Conservation (phyloP, 768 basidiomycete genomes). For the Podaxis sp. region DNA sequence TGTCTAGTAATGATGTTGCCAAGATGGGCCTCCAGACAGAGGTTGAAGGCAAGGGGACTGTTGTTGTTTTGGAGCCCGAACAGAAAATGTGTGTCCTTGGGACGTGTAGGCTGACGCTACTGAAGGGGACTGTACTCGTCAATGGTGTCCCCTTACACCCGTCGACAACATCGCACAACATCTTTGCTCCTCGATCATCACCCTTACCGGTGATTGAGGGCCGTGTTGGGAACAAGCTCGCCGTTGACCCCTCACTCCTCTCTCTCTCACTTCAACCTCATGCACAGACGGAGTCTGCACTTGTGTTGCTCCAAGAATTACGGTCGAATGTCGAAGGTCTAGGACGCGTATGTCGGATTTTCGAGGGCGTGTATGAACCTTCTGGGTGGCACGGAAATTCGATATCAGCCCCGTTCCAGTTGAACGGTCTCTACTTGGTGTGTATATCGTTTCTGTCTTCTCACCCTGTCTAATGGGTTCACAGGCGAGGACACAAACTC, state of each 20-base stretch:
- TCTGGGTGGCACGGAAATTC: constrained; percentile 40
- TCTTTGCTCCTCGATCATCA: constrained; percentile 81
- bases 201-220: constrained; percentile 58
- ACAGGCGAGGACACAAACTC: constrained; percentile 35
- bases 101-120: constrained; percentile 54
- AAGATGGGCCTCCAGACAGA: constrained; percentile 20
- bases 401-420: constrained; percentile 35
- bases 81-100: constrained; percentile 72
- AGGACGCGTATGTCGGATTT: constrained; percentile 57
- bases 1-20: constrained; percentile 37
- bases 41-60: constrained; percentile 27
- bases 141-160: constrained; percentile 51
- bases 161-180: constrained; percentile 38
- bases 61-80: constrained; percentile 42
- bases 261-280: constrained; percentile 14
- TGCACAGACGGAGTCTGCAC: constrained; percentile 20
- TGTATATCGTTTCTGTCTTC: background rate
- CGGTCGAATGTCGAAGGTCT: constrained; percentile 65
- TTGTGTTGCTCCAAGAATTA: constrained; percentile 58
- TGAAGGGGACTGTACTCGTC: constrained; percentile 59
- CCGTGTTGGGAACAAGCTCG: constrained; percentile 3
- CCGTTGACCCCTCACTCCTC: constrained; percentile 2
- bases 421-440: constrained; percentile 52
- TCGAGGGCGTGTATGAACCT: constrained; percentile 61
- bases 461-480: background rate